phyloP scores from a whole-genome alignment of 73 alveolate genomes.

The Tetrahymena malaccensis region DNA sequence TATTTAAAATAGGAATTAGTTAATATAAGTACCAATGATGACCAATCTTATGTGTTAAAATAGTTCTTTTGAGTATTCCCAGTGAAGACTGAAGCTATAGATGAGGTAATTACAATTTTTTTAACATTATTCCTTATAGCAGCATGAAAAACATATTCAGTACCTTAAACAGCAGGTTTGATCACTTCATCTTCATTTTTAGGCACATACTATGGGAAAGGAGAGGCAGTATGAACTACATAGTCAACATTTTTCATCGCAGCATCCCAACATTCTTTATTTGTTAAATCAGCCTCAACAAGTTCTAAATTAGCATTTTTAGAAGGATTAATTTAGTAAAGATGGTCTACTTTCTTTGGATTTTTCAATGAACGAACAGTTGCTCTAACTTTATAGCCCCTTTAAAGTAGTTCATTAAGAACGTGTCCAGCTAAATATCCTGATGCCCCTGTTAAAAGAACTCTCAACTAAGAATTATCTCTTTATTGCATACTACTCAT shows the following conservation, averaged over 20 bases:
- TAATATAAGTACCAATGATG: not conserved
- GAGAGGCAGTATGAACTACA: conserved; percentile 67
- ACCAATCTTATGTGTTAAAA: not conserved
- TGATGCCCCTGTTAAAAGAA: not conserved
- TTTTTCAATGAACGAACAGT: conserved; percentile 47
- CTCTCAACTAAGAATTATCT: not conserved
- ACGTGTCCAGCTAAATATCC: not conserved
- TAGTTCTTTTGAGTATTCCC: not conserved
- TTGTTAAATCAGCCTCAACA: conserved; percentile 39
- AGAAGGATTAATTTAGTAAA: conserved; percentile 29
- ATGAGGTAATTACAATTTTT: conserved; percentile 46
- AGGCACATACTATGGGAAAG: conserved; percentile 46
- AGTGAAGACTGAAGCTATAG: conserved; percentile 21
- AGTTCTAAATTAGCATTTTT: conserved; percentile 22
- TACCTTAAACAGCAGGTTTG: conserved; percentile 65
- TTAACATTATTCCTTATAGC: conserved; percentile 35
- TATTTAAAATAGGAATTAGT: not conserved
- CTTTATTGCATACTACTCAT: not conserved
- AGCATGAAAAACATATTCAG: conserved; percentile 40
- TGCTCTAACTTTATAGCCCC: conserved; percentile 36
- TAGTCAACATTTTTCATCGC: conserved; percentile 44
- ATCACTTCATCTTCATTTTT: conserved; percentile 52
- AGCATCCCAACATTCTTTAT: conserved; percentile 27
- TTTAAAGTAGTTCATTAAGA: not conserved
- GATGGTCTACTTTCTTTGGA: conserved; percentile 44